Evolutionary conservation across 2,329 filamentous ascomycete species (phyloP), one percentile per base, ranked within the genome.

Genomic region (Xylariales sp.): DNA sequence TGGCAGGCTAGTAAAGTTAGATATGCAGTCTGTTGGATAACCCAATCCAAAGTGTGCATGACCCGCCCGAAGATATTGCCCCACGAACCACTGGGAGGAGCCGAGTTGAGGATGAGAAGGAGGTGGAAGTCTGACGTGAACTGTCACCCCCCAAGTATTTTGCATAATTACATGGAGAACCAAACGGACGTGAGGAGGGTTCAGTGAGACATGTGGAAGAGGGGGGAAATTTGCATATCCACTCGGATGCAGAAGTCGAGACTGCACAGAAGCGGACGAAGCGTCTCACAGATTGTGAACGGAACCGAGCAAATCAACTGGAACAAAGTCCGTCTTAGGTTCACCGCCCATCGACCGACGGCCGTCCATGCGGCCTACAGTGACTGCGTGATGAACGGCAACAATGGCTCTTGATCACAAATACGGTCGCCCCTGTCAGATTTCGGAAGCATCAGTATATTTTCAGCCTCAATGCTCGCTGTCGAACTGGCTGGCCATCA

Each of bases 21-120:
- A 7, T 57, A 56, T 60, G 58, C 57, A 60, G 42, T 59, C 54
- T 55, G 58, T 53, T 55, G 52, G 49, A 42, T 57, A 56, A 56
- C 56, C 57, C 56, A 58, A 60, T 60, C 51, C 51, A 57, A 52
- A 38, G 46, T 52, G 55, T 51, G 56, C 52, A 58, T 51, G 55
- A 58, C 58, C 54, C 55, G 52, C 47, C 44, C 45, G 43, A 46
- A 47, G 45, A 47, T 40, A 14, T 40, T 32, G 29, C 38, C 38
- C 38, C 38, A 40, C 38, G 38, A 40, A 40, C 38, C 18, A 40
- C 11, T 8, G n/a, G n/a, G n/a, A n/a, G n/a, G n/a, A 11, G 5
- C 5, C 16, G 14, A 31, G 15, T 12, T 14, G 15, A n/a, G 36
- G 24, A n/a, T 8, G 24, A 27, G n/a, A 27, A n/a, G 24, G 24